Evolutionary conservation across 2,329 filamentous ascomycete species (phyloP).

Genomic region (Epichloe baconii): DNA sequence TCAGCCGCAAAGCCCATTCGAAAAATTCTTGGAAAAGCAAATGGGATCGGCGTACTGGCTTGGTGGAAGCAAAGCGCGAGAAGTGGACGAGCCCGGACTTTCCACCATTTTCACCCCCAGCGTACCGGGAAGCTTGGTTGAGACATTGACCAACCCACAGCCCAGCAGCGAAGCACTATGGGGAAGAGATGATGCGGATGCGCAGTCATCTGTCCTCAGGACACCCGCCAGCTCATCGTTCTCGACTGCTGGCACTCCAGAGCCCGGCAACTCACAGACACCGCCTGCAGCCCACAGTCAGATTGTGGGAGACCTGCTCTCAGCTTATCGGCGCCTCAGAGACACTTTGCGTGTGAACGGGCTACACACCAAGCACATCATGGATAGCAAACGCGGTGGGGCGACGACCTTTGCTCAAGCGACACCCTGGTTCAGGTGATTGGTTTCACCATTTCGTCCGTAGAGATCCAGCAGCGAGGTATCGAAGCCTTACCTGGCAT

Average conservation of each 20-base stretch:
- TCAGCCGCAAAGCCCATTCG: slow-evolving; percentile 45
- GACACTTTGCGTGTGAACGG: slow-evolving; percentile 45
- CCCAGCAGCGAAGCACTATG: slow-evolving; percentile 27
- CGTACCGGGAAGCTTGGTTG: slow-evolving; percentile 24
- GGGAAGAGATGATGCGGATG: slow-evolving; percentile 23
- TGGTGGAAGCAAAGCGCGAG: slow-evolving; percentile 25
- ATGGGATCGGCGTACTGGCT: slow-evolving; percentile 33
- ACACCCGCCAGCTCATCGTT: slow-evolving; percentile 31
- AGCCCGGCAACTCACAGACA: slow-evolving; percentile 9
- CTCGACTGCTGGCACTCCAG: slow-evolving; percentile 19
- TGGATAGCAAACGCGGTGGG: slow-evolving; percentile 17
- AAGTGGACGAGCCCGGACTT: slow-evolving; percentile 17
- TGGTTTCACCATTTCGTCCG: slow-evolving; percentile 73
- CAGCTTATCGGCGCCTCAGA: slow-evolving; percentile 46
- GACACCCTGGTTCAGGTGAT: slow-evolving; percentile 54
- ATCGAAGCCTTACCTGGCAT: slow-evolving; percentile 58
- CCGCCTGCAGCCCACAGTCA: slow-evolving; percentile 5
- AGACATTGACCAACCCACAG: slow-evolving; percentile 24
- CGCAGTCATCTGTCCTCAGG: slow-evolving; percentile 19
- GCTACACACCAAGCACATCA: slow-evolving; percentile 28
- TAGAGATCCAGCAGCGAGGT: slow-evolving; percentile 86
- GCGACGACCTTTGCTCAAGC: slow-evolving; percentile 35
- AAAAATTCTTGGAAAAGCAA: slow-evolving; percentile 52
- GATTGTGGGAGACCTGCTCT: slow-evolving; percentile 40
- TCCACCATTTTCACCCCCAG: slow-evolving; percentile 22